Evolutionary conservation across 768 basidiomycete species (phyloP), one percentile per base, ranked within the genome.

Genomic region (Lactarius akahatsu): DNA sequence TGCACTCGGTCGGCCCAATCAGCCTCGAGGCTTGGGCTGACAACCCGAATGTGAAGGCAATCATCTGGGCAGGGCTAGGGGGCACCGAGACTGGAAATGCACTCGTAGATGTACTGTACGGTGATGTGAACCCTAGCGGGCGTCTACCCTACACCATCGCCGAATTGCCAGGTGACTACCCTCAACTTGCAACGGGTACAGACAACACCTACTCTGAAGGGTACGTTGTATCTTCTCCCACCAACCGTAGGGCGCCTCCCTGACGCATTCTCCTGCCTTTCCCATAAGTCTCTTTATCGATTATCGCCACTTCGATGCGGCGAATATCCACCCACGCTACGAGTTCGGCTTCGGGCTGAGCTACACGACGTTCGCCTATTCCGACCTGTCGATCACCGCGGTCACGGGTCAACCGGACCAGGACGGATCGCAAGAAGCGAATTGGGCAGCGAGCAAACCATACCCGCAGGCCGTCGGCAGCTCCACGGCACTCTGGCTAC

Each of bases 341-440:
- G 91, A 92, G 72, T 98, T 98, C 74, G 95, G 95, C 5, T 96
- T 87, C 73, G 95, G 95, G 0, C 75, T 96, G 72, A 90, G 87
- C 63, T 98, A 96, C 78, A 90, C 95, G 47, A 82, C 77, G 2
- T 97, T 96, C 75, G 76, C 82, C 36, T 96, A 93, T 75, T 85
- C 81, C 54, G 77, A 82, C 43, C 77, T 95, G 13, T 70, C 79
- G 3, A 75, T 91, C 43, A 73, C 73, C 18, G 78, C 80, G 61
- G 74, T 90, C 3, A 9, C 3, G 9, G 55, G 57, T 4, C 60
- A 72, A 13, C 65, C 70, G n/a, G 77, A 81, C n/a, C 77, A 75
- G 3, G 75, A 78, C 16, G 72, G 81, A 0, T 75, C 76, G 13
- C 74, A 77, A 34, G 75, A 81, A 63, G 76, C 80, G 52, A 79